Evolutionary conservation across 805 yeast genomes (phyloP).

Genomic region (Metschnikowia bowlesiae): DNA sequence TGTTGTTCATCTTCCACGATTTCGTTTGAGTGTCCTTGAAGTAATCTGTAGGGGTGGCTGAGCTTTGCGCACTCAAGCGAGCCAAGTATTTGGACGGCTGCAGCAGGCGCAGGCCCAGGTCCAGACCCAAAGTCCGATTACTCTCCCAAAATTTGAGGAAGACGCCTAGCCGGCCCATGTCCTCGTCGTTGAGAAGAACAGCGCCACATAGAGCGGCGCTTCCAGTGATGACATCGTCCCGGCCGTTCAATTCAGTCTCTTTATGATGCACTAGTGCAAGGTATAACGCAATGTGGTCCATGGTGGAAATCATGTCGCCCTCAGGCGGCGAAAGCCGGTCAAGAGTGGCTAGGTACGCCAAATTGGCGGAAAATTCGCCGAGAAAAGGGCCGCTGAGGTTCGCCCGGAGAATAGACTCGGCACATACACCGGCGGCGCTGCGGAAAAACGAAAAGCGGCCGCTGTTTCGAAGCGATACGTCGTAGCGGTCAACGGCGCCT

Average conservation of each 20-base stretch:
- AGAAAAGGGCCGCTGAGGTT: constrained; percentile 23
- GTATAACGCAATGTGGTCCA: constrained; percentile 29
- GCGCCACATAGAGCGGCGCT: constrained; percentile 25
- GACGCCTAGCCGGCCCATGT: constrained; percentile 25
- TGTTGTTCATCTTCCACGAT: constrained; percentile 20
- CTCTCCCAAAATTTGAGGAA: constrained; percentile 37
- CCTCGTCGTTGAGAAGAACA: constrained; percentile 23
- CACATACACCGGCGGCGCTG: constrained; percentile 8
- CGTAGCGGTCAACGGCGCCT: background rate
- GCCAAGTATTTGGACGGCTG: constrained; percentile 13
- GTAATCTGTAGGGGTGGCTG: constrained; percentile 16
- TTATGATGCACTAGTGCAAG: constrained; percentile 22
- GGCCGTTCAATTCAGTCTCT: constrained; percentile 18
- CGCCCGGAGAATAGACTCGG: constrained; percentile 27
- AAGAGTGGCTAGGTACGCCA: constrained; percentile 33
- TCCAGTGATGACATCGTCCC: constrained; percentile 20
- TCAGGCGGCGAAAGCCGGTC: constrained; percentile 31
- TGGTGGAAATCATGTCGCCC: constrained; percentile 27
- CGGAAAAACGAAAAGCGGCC: constrained; percentile 17
- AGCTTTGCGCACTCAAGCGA: constrained; percentile 20
- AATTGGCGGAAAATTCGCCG: constrained; percentile 31
- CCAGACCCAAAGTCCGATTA: constrained; percentile 20
- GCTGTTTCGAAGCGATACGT: background rate
- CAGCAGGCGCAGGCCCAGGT: constrained; percentile 13
- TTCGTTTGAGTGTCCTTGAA: constrained; percentile 17